Evolutionary conservation across 371 early-diverging fungal genomes (phyloP).

Genomic region (Saksenaea vasiformis): DNA sequence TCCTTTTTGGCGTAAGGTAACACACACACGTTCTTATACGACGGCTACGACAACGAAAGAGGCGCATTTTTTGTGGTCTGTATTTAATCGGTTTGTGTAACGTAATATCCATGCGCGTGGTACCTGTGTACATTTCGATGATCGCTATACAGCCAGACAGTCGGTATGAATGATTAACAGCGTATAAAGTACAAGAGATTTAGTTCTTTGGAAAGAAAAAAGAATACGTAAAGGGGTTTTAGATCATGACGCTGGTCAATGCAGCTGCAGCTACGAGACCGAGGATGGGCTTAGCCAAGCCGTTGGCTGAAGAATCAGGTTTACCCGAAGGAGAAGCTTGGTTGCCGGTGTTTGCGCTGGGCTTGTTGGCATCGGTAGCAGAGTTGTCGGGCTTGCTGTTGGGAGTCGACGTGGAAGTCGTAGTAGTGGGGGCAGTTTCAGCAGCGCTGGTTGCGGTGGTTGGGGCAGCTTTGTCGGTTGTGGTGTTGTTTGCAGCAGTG

Average conservation of each 20-base stretch:
- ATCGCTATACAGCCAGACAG: background rate
- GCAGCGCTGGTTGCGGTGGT: background rate
- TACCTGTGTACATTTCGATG: conserved; percentile 1
- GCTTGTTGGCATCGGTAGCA: background rate
- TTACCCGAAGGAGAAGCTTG: background rate
- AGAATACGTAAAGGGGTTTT: background rate
- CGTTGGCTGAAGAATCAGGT: background rate
- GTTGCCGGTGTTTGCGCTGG: background rate
- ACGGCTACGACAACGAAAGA: background rate
- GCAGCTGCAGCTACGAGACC: conserved; percentile 7
- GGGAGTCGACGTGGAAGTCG: background rate
- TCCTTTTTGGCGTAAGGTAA: background rate
- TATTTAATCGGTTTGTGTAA: background rate
- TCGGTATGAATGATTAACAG: background rate
- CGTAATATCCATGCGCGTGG: conserved; percentile 4
- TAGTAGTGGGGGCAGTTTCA: conserved; percentile 1
- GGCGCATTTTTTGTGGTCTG: background rate
- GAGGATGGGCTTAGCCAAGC: background rate
- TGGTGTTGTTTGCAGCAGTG: background rate
- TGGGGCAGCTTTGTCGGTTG: background rate
- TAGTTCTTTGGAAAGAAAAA: background rate
- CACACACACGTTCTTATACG: background rate
- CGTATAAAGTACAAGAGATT: conserved; percentile 2
- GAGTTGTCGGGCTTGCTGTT: background rate
- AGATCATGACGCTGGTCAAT: background rate